phyloP scores from a whole-genome alignment of 1,284 basidiomycete species.

The Ganoderma meredithae region DNA sequence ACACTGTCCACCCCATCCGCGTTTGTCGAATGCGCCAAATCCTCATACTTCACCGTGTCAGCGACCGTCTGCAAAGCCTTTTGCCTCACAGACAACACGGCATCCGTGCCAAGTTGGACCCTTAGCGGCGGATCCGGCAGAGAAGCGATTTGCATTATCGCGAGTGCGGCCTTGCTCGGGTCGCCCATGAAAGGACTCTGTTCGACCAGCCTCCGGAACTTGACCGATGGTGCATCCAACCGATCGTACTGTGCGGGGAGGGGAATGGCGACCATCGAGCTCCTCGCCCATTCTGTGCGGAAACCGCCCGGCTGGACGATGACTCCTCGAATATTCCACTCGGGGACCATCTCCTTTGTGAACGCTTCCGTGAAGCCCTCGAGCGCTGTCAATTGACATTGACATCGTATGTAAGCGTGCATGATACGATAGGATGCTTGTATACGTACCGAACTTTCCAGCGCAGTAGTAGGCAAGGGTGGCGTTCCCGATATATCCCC shows the following conservation, averaged over 20 bases:
- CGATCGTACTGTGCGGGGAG: constrained; percentile 12
- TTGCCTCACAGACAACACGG: constrained; percentile 36
- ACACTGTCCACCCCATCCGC: constrained; percentile 27
- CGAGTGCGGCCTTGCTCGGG: constrained; percentile 17
- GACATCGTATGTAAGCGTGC: too few species aligned
- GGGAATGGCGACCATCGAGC: constrained; percentile 12
- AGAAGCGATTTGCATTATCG: constrained; percentile 34
- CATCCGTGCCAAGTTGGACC: constrained; percentile 45
- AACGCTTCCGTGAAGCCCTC: constrained; percentile 46
- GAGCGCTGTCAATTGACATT: constrained; percentile 20
- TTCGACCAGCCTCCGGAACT: constrained; percentile 7
- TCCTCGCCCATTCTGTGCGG: constrained; percentile 18
- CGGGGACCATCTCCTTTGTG: constrained; percentile 44
- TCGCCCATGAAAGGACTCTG: constrained; percentile 10
- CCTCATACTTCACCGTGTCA: constrained; percentile 17
- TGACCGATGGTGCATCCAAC: constrained; percentile 10
- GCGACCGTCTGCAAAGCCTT: constrained; percentile 40
- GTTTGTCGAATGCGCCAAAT: constrained; percentile 28
- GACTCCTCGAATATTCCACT: constrained; percentile 51
- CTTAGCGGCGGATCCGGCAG: constrained; percentile 42
- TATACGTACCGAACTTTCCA: constrained; percentile 25
- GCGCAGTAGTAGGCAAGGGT: constrained; percentile 43
- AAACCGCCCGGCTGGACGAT: constrained; percentile 30
- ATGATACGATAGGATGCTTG: background rate
- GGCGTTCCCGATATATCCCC: constrained; percentile 36